phyloP scores from a whole-genome alignment of 2,329 filamentous ascomycete genomes.

The Monosporascus sp. region DNA sequence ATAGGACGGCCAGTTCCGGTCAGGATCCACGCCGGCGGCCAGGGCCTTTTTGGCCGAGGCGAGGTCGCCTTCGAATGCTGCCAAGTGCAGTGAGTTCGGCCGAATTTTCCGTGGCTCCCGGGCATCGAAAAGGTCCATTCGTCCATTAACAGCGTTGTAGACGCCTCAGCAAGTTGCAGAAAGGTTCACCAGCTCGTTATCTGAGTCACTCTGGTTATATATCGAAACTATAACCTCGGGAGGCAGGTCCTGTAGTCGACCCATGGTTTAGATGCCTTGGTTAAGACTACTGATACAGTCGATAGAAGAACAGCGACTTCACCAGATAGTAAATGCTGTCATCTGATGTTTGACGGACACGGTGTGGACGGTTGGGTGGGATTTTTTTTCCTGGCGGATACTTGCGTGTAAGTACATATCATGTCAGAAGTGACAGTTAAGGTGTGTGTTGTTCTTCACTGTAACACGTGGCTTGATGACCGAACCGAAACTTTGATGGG shows the following conservation, averaged over 20 bases:
- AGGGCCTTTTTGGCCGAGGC: not conserved
- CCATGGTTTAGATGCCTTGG: not conserved
- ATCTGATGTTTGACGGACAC: too few relatives aligned
- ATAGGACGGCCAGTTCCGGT: not conserved
- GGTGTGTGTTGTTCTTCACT: too few relatives aligned
- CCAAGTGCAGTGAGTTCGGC: not conserved
- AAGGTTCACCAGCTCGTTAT: not conserved
- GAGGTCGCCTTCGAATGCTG: not conserved
- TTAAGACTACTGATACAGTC: too few relatives aligned
- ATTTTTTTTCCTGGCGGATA: too few relatives aligned
- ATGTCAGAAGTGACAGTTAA: too few relatives aligned
- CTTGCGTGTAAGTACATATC: too few relatives aligned
- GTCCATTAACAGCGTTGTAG: not conserved
- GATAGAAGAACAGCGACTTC: too few relatives aligned
- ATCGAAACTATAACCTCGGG: not conserved
- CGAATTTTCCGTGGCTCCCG: not conserved
- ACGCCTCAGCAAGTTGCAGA: not conserved
- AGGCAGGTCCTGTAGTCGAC: not conserved
- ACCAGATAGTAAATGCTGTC: too few relatives aligned
- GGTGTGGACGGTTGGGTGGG: too few relatives aligned
- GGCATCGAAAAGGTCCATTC: not conserved
- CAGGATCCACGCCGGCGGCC: not conserved
- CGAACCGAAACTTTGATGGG: too few relatives aligned
- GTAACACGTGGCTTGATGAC: too few relatives aligned
- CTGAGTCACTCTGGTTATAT: not conserved